These are phyloP conservation scores for Paradendryphiella salina DNA, from an alignment of 2,329 filamentous ascomycete species.

Conservation along the genomic window DNA sequence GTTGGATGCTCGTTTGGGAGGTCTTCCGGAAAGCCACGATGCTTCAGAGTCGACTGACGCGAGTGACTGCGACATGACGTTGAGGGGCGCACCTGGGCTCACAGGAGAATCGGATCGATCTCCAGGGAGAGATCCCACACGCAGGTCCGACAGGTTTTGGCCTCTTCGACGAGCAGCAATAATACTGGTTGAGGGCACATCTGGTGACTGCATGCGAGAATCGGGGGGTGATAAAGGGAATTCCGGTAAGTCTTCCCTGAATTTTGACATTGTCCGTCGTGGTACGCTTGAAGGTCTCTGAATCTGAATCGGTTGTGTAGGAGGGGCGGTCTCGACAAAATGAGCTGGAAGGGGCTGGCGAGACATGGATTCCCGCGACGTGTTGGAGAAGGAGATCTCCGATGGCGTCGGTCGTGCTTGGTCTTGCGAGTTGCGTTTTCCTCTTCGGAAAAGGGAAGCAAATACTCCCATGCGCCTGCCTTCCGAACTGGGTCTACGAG, in stretches of 20 bases:
- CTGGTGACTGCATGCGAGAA: constrained; percentile 77
- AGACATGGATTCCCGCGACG: constrained; percentile 83
- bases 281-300: constrained; percentile 62
- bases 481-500: constrained; percentile 41
- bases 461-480: constrained; percentile 43
- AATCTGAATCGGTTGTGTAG: constrained; percentile 43
- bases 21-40: constrained; percentile 88
- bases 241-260: constrained; percentile 89
- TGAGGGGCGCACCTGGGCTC: constrained; percentile 38
- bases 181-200: constrained; percentile 56
- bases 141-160: constrained; percentile 42
- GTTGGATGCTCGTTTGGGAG: constrained; percentile 54
- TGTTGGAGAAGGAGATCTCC: constrained; percentile 78
- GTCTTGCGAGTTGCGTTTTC: constrained; percentile 55
- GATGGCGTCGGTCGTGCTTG: constrained; percentile 62
- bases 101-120: constrained; percentile 51
- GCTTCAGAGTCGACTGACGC: constrained; percentile 95
- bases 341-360: constrained; percentile 58
- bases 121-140: constrained; percentile 31
- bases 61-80: constrained; percentile 73
- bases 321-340: constrained; percentile 47
- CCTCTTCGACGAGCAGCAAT: constrained; percentile 49
- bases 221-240: constrained; percentile 82
- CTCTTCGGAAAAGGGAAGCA: constrained; percentile 68
- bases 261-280: constrained; percentile 83